Evolutionary conservation across 805 yeast genomes (phyloP), one percentile per base, ranked within the genome.

Genomic region (Brettanomyces naardenensis): DNA sequence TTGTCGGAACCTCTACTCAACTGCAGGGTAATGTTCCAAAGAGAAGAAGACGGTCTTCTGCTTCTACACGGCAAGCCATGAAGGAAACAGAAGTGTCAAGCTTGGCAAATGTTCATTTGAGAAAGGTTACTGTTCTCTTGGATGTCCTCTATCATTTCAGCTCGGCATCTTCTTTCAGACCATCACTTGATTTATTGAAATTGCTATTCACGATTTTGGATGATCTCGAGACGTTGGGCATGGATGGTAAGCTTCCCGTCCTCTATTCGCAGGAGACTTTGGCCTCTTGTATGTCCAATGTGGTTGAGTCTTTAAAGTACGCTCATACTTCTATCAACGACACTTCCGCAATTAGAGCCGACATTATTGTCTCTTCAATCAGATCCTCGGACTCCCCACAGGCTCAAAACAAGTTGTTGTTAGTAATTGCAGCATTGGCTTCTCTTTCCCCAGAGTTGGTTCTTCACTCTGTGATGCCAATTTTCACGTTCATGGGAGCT

Each of bases 401-500:
- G 59, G 94, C 89, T 20, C 98, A 92, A 62, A 92, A 92, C 62
- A 75, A 88, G 47, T 63, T 90, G 36, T 65, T 92, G 42, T 65
- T 90, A 41, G 90, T 92, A 20, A 78, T 92, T 47, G 83, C 97
- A 3, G 81, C 87, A 35, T 65, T 92, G 47, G 97, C 97, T 1
- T 68, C 87, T 1, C 63, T 92, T 39, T 84, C 90, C 10, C 96
- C 97, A 6, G 97, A 90, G 53, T 75, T 83, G 22, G 88, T 92
- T 21, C 66, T 92, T 38, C 97, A 92, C 62, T 84, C 96, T 2
- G 95, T 92, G 6, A 92, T 92, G 98, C 98, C 98, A n/a, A 90
- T 92, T 36, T 92, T 92, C 67, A 92, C 98, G 1, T 92, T 92
- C 52, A 92, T 92, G 97, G 98, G 98, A 42, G 95, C 97, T 10